Conservation (phyloP, 495 filamentous ascomycete species). For the Filosporella fistucella region DNA sequence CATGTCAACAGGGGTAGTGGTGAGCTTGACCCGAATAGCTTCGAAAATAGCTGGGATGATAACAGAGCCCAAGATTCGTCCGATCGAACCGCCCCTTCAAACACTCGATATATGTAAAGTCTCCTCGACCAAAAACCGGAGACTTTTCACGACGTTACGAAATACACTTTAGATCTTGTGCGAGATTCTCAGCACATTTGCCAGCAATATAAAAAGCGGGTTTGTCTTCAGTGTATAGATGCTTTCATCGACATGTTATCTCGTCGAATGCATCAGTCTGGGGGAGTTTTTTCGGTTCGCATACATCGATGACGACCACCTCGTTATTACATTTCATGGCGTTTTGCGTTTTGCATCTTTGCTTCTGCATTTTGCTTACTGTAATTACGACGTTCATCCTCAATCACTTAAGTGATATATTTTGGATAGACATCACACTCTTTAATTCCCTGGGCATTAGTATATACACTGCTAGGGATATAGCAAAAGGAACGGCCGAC, state of each 20-base stretch:
- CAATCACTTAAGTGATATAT: not conserved
- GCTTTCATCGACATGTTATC: not conserved
- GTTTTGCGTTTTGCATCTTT: constrained; percentile 5
- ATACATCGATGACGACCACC: not conserved
- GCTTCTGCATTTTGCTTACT: constrained; percentile 16
- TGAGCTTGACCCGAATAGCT: constrained; percentile 43
- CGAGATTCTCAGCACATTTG: constrained; percentile 7
- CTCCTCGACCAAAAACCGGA: not conserved
- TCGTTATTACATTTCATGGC: constrained; percentile 10
- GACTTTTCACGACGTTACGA: constrained; percentile 20
- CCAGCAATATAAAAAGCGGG: constrained; percentile 10
- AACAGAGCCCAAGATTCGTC: constrained; percentile 26
- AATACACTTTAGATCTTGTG: constrained; percentile 16
- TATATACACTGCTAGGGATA: constrained; percentile 23
- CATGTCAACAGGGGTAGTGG: constrained; percentile 80
- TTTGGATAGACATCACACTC: constrained; percentile 12
- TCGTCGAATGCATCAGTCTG: constrained; percentile 5
- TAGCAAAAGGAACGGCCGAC: constrained; percentile 12
- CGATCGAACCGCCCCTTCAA: constrained; percentile 20
- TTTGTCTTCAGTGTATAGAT: constrained; percentile 11
- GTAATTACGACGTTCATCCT: constrained; percentile 12
- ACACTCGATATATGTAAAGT: constrained; percentile 17
- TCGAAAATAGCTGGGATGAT: constrained; percentile 22
- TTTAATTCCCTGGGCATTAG: constrained; percentile 13
- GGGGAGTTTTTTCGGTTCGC: constrained; percentile 6